Base-by-base conservation (phyloP, 1,284 basidiomycete genomes). In the Austroboletus rostrupii region DNA sequence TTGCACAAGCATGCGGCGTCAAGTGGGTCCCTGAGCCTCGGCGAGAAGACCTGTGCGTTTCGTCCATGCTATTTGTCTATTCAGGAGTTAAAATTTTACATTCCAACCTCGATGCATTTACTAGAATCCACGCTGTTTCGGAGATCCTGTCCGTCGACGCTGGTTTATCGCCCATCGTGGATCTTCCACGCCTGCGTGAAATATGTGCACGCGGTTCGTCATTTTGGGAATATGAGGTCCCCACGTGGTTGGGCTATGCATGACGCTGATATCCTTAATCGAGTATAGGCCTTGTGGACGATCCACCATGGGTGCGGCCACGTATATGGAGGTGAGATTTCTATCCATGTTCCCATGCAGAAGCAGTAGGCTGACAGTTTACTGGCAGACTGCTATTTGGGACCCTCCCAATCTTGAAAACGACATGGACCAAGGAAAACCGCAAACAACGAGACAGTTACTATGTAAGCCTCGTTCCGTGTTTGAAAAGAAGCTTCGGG, bases 291-390 rank as follows among this genome's bases (percentile, higher is more conserved):
- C 76, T 89, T 42, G 85, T 87, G 47, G 77, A 84, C 54, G 73
- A 85, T 57, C 87, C 86, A 31, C 67, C 75, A 14, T 89, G 86
- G 84, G 70, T 88, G 50, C 76, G 86, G 43, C 83, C 86, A 29
- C 74, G 83, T 45, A 73, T 86, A 57, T 89, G 86, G 86, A 85
- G 80, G 86, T 86, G 53, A 65, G 82, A 65, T 31, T 16, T 23
- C 29, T 14, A 14, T 8, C 3, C 32, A 19, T 26, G 36, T 20
- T 21, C 38, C 14, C n/a, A 17, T 5, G 23, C 13, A 8, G 23
- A 26, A 10, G 11, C 9, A 9, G 14, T 11, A 44, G 26, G 46
- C 43, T 49, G 43, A 47, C n/a, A 45, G 29, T 20, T 19, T 43
- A n/a, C 35, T 16, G 16, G 3, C 42, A 88, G 85, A 60, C 58